A percentile compares a stretch with the other conserved stretches of the same genome.
Conservation (phyloP, 768 basidiomycete species). For the Lactarius evosmus region DNA sequence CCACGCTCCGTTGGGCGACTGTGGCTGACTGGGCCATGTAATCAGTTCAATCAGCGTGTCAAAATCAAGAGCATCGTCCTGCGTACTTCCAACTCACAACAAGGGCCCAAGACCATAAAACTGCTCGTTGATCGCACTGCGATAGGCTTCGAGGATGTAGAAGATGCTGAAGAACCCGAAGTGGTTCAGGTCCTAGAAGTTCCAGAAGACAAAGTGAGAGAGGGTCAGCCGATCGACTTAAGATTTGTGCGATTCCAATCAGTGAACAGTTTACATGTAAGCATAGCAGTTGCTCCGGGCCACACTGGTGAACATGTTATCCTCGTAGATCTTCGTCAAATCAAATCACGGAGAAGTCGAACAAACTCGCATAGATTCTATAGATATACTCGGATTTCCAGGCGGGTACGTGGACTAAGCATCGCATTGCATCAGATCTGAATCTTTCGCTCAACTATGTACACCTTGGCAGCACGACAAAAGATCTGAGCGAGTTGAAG, state of each 20-base stretch:
- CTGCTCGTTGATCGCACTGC: conserved; percentile 57
- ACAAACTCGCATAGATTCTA: conserved; percentile 60
- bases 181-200: conserved; percentile 59
- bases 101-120: conserved; percentile 61
- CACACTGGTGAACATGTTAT: neutral
- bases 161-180: conserved; percentile 46
- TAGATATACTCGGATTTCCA: conserved; percentile 62
- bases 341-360: conserved; percentile 65
- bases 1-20: neutral
- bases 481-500: conserved; percentile 39
- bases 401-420: conserved; percentile 44
- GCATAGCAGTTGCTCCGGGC: conserved; percentile 29
- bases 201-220: conserved; percentile 44
- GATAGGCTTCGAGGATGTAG: conserved; percentile 65
- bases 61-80: conserved; percentile 59
- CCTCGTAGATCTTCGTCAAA: conserved; percentile 58
- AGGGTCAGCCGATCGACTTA: conserved; percentile 50
- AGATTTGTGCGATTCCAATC: conserved; percentile 68
- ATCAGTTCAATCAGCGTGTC: conserved; percentile 67
- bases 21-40: neutral
- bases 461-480: conserved; percentile 35
- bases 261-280: conserved; percentile 63
- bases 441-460: conserved; percentile 3
- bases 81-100: conserved; percentile 37
- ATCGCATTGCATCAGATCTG: neutral